A percentile compares a stretch with the other conserved stretches of the same genome.
These are phyloP conservation scores for Aspergillus thermomutatus DNA, from an alignment of 2,329 filamentous ascomycete species.

Conservation along the genomic window DNA sequence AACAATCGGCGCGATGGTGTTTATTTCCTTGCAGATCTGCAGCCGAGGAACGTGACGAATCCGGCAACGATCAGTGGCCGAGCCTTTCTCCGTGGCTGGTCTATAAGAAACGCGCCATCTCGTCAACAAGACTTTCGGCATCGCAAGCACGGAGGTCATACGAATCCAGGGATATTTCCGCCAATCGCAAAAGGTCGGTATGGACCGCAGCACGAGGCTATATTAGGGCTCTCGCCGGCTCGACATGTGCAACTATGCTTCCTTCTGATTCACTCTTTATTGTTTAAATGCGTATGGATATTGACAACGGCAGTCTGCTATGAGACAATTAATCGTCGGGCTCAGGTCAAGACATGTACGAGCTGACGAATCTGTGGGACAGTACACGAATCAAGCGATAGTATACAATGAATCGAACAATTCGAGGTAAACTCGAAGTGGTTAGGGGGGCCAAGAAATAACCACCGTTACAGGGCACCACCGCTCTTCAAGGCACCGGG, in stretches of 20 bases:
- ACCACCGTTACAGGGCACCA: slow-evolving; percentile 3
- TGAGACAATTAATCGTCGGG: background rate
- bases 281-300: background rate
- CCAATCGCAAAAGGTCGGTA: background rate
- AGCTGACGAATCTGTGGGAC: background rate
- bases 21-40: background rate
- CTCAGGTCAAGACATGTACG: background rate
- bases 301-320: background rate
- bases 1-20: background rate
- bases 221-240: background rate
- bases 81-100: background rate
- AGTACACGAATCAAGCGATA: background rate
- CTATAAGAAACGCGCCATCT: background rate
- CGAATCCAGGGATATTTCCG: background rate
- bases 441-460: background rate
- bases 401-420: no score
- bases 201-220: background rate
- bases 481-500: slow-evolving; percentile 26
- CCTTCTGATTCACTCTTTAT: background rate
- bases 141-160: background rate
- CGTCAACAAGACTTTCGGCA: background rate
- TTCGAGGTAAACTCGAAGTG: no score
- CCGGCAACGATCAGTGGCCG: background rate
- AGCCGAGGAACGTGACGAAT: background rate
- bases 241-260: background rate